Evolutionary conservation across 345 rosid species (phyloP), one percentile per base, ranked within the genome.

Genomic region (Melastoma malabathricum): DNA sequence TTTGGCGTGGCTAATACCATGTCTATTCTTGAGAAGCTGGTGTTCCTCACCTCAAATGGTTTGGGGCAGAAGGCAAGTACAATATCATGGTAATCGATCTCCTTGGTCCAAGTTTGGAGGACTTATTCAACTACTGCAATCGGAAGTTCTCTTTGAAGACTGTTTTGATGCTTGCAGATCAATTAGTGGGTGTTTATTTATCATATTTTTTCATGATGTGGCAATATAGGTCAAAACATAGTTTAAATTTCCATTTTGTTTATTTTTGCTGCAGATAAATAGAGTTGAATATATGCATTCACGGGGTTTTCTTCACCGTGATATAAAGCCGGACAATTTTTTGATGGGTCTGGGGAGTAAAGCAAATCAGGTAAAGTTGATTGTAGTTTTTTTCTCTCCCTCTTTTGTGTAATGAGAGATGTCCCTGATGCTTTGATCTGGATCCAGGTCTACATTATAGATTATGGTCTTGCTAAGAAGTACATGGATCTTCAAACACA

Each of bases 91-190:
- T 84, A 59, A 87, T 87, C 50, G 96, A 87, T 56, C 96, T 87
- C 68, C 87, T 87, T 47, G 96, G 96, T 18, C 96, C 96, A 3
- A 87, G 94, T 65, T 74, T 87, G 77, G 96, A 87, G 60, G 96
- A 87, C 58, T 67, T 81, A 43, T 87, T 87, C 77, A 87, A 87
- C 71, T 83, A 81, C 59, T 83, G 94, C 77, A 81, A 74, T 70
- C 65, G 96, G 58, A 87, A 68, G 63, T 72, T 87, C 29, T 51
- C 96, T 22, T 66, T 83, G 74, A 87, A 87, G 64, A 77, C 94
- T 18, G 96, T 87, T 41, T 57, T 81, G 54, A 87, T 83, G 96
- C 89, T 87, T 25, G 96, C 96, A 13, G 94, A 87, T 77, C 94
- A 87, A 62, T 64, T 87, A 62, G 96, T 83, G 67, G 72, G 92